Percentiles rank a stretch among this genome's conserved stretches.
phyloP scores from a whole-genome alignment of 192 early-diverging fungal genomes.

The Gryganskiella cystojenkinii region DNA sequence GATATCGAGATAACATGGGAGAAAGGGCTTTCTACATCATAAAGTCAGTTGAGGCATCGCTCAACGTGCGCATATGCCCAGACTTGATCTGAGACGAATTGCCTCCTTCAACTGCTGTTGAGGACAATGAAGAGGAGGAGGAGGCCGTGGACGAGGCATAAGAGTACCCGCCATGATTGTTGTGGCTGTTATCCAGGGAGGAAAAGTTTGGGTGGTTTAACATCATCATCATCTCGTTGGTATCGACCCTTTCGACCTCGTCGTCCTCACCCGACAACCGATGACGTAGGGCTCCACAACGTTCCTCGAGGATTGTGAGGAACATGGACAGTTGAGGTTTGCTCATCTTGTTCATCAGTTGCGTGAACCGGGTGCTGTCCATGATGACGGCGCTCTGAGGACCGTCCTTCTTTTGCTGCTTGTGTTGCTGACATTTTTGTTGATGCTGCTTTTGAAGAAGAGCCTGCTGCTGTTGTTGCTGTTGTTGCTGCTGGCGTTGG shows the following conservation, averaged over 20 bases:
- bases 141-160: background rate
- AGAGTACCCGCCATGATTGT: background rate
- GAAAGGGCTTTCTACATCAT: slow-evolving; percentile 35
- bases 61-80: slow-evolving; percentile 9
- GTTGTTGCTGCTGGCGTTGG: slow-evolving; percentile 5
- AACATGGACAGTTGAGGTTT: slow-evolving; percentile 51
- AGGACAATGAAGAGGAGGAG: background rate
- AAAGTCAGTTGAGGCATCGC: slow-evolving; percentile 11
- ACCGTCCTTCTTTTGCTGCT: slow-evolving; percentile 6
- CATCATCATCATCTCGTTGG: slow-evolving; percentile 52
- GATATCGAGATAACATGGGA: too few species aligned
- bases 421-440: background rate
- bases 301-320: slow-evolving; percentile 48
- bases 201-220: slow-evolving; percentile 29
- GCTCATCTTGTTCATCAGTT: slow-evolving; percentile 51
- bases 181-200: slow-evolving; percentile 14
- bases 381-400: slow-evolving; percentile 23
- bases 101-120: background rate
- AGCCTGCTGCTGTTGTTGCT: background rate
- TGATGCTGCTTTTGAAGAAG: background rate
- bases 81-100: background rate
- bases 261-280: slow-evolving; percentile 48
- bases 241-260: slow-evolving; percentile 29
- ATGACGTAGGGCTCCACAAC: slow-evolving; percentile 48
- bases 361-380: slow-evolving; percentile 45